Percentiles rank a stretch among this genome's conserved stretches.
Evolutionary conservation across 2,329 filamentous ascomycete genomes (phyloP).

Genomic region (Fusarium secorum): DNA sequence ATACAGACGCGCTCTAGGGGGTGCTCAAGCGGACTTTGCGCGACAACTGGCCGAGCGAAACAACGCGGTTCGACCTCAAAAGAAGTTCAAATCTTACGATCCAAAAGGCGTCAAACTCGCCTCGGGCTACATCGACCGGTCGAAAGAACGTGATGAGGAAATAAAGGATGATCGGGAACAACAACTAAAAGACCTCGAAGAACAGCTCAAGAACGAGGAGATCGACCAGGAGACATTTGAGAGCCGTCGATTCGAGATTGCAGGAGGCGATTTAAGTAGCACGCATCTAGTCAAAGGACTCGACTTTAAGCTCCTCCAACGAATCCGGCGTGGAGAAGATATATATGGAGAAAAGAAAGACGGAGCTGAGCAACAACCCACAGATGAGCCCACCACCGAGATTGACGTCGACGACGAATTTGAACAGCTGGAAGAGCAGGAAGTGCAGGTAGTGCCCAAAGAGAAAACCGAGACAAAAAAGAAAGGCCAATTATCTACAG

Average conservation of each 20-base stretch:
- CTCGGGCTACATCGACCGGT: conserved; percentile 83
- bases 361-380: conserved; percentile 42
- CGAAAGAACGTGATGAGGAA: conserved; percentile 67
- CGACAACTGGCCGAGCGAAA: conserved; percentile 82
- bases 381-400: conserved; percentile 40
- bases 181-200: conserved; percentile 80
- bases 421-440: conserved; percentile 62
- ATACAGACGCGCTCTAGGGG: conserved; percentile 67
- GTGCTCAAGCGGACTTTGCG: conserved; percentile 74
- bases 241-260: conserved; percentile 75
- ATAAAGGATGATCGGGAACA: conserved; percentile 64
- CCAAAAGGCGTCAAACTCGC: conserved; percentile 86
- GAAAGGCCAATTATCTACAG: conserved; percentile 67
- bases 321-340: conserved; percentile 74
- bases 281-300: conserved; percentile 93
- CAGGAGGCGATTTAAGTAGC: conserved; percentile 79
- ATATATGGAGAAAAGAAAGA: conserved; percentile 56
- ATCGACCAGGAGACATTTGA: conserved; percentile 84
- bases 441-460: conserved; percentile 62
- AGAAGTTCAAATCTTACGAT: conserved; percentile 79
- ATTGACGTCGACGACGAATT: conserved; percentile 70
- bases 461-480: conserved; percentile 60
- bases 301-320: conserved; percentile 81
- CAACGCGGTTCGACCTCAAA: conserved; percentile 62
- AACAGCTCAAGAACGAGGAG: conserved; percentile 81